Evolutionary conservation across 202 grass and related monocot species (phyloP).

Genomic region (Cymbopogon flexuosus): DNA sequence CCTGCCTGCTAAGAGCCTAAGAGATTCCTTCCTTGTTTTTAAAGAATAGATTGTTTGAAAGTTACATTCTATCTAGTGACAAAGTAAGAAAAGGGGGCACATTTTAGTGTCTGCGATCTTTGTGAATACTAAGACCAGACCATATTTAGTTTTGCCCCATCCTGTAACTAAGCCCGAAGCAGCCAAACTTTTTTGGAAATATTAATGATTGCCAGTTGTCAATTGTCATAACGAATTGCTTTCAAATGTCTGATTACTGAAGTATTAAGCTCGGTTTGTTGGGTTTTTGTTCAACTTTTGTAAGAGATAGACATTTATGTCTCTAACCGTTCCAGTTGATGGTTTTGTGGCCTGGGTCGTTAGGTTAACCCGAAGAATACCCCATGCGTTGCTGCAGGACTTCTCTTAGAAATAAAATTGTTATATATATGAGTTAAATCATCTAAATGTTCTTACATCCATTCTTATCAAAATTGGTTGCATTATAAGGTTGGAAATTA

Average conservation of each 20-base stretch:
- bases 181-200: too few species aligned
- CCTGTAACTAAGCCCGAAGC: background rate
- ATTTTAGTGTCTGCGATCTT: too few species aligned
- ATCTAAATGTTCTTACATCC: too few species aligned
- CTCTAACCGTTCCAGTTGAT: background rate
- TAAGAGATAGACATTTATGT: background rate
- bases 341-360: constrained; percentile 5
- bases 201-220: too few species aligned
- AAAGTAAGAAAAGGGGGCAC: too few species aligned
- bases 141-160: background rate
- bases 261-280: background rate
- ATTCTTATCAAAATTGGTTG: too few species aligned
- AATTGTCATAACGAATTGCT: background rate
- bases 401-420: too few species aligned
- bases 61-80: background rate
- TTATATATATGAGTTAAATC: too few species aligned
- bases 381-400: too few species aligned
- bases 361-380: background rate
- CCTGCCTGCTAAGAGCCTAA: background rate
- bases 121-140: background rate
- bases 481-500: too few species aligned
- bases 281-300: background rate
- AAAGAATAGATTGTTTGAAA: background rate
- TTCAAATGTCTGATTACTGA: background rate
- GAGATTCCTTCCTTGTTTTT: background rate